Conservation (phyloP, 805 yeast genomes). For the Trichomonascus vanleenenianus region DNA sequence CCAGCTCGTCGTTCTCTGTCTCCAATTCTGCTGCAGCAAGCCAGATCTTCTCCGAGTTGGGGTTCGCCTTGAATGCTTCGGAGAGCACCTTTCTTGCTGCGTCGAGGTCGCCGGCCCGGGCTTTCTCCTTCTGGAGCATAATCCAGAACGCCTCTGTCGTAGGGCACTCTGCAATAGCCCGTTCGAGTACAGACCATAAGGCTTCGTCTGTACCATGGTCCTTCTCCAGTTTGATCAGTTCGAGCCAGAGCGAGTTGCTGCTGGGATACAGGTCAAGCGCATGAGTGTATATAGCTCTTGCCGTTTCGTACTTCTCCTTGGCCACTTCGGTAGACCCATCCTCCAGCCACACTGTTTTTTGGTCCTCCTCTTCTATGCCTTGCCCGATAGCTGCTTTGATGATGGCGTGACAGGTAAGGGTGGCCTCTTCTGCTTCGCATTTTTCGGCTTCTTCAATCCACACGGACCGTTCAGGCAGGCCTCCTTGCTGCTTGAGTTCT, state of each 20-base stretch:
- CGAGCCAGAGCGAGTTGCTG: slow-evolving; percentile 23
- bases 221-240: slow-evolving; percentile 24
- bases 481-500: slow-evolving; percentile 32
- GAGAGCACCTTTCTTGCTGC: slow-evolving; percentile 49
- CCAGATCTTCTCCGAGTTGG: slow-evolving; percentile 52
- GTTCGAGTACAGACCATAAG: slow-evolving; percentile 42
- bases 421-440: slow-evolving; percentile 42
- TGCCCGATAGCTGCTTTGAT: slow-evolving; percentile 35
- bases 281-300: slow-evolving; percentile 42
- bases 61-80: slow-evolving; percentile 38
- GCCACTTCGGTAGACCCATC: slow-evolving; percentile 31
- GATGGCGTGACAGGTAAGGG: slow-evolving; percentile 46
- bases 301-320: slow-evolving; percentile 27
- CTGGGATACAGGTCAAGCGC: slow-evolving; percentile 42
- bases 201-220: slow-evolving; percentile 21
- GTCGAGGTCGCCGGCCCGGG: slow-evolving; percentile 42
- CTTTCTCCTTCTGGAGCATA: slow-evolving; percentile 66
- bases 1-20: slow-evolving; percentile 32
- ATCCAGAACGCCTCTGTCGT: slow-evolving; percentile 44
- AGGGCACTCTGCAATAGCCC: slow-evolving; percentile 46
- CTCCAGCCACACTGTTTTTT: slow-evolving; percentile 27
- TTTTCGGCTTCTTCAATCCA: slow-evolving; percentile 54
- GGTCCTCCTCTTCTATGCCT: slow-evolving; percentile 25
- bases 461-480: slow-evolving; percentile 29
- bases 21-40: slow-evolving; percentile 67